These are phyloP conservation scores for Eucalyptus polyanthemos DNA, from an alignment of 345 rosid genomes.

Conservation along the genomic window DNA sequence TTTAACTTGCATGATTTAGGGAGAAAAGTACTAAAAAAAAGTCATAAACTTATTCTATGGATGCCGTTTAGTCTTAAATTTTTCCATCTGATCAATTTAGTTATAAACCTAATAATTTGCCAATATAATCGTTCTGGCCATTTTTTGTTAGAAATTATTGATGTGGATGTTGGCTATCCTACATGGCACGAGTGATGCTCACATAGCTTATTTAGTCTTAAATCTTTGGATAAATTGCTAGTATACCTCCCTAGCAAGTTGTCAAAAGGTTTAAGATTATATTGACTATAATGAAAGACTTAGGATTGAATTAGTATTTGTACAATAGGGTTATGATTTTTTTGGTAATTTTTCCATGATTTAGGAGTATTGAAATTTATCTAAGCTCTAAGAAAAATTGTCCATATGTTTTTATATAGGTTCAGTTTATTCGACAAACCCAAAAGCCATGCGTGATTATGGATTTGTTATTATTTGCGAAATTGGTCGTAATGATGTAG, in stretches of 20 bases:
- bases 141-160: accelerated
- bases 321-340: neutral
- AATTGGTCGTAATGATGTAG: neutral
- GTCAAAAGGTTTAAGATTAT: neutral
- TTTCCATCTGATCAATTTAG: accelerated
- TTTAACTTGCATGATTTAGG: neutral
- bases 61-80: accelerated
- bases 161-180: accelerated
- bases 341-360: neutral
- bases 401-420: neutral
- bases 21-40: neutral
- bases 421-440: neutral
- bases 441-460: neutral
- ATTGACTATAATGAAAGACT: accelerated
- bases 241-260: neutral
- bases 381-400: neutral
- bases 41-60: accelerated
- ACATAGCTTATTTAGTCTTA: accelerated
- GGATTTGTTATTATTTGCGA: neutral
- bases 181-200: accelerated
- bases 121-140: accelerated
- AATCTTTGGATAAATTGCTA: neutral
- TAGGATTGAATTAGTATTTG: accelerated
- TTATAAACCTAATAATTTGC: neutral
- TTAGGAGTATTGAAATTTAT: neutral